Percentiles rank a stretch among this genome's conserved stretches.
phyloP scores from a whole-genome alignment of 495 filamentous ascomycete genomes.

The Penicillium egyptiacum region DNA sequence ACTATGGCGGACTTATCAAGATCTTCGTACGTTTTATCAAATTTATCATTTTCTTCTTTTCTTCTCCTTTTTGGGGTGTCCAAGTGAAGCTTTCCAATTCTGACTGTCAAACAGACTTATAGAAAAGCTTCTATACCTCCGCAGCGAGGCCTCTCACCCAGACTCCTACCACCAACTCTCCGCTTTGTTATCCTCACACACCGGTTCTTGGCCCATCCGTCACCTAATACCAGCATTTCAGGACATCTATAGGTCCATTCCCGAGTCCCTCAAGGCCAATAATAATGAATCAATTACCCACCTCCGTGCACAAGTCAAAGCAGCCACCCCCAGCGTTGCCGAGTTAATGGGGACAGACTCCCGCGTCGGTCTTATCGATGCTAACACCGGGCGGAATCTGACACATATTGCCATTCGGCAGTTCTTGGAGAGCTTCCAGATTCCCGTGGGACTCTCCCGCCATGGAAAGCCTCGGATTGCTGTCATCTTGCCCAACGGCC shows the following conservation, averaged over 20 bases:
- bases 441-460: constrained; percentile 12
- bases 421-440: constrained; percentile 19
- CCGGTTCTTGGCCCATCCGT: constrained; percentile 12
- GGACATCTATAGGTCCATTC: constrained; percentile 19
- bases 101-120: constrained; percentile 10
- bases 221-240: constrained; percentile 16
- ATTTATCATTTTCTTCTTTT: not conserved
- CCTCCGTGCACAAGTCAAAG: constrained; percentile 17
- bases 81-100: not conserved
- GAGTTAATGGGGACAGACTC: constrained; percentile 17
- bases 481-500: constrained; percentile 24
- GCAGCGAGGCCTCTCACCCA: constrained; percentile 17
- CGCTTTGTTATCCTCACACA: constrained; percentile 11
- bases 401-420: constrained; percentile 17
- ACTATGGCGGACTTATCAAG: constrained; percentile 15
- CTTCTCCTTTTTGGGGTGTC: not conserved
- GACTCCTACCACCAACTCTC: constrained; percentile 12
- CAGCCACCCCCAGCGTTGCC: constrained; percentile 8
- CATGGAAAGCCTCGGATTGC: constrained; percentile 24
- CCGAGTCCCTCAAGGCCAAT: constrained; percentile 12
- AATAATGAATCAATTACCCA: constrained; percentile 12
- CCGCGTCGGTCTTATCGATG: constrained; percentile 20
- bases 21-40: constrained; percentile 7
- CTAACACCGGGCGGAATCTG: constrained; percentile 10
- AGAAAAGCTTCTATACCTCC: constrained; percentile 18